phyloP scores from a whole-genome alignment of 345 rosid species.

The Eucalyptus shirleyi region DNA sequence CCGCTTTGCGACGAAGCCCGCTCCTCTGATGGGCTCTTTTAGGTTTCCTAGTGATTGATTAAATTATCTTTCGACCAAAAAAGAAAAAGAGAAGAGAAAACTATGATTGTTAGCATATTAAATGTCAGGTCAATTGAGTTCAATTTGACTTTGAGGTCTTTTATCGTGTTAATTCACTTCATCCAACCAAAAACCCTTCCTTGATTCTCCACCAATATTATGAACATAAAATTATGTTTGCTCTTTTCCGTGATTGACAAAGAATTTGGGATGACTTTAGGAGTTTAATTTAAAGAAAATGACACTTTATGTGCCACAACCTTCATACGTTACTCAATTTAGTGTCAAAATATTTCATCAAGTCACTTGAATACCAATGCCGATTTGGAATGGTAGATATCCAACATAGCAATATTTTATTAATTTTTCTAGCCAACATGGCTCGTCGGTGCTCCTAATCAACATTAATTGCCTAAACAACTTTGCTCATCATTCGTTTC shows the following conservation, averaged over 20 bases:
- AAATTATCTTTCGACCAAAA: neutral
- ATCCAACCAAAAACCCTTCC: neutral
- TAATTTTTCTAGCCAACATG: rapidly evolving
- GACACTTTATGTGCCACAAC: no score
- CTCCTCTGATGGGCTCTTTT: neutral
- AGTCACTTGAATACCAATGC: no score
- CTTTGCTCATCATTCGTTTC: no score
- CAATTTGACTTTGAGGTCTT: neutral
- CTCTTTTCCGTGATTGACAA: neutral
- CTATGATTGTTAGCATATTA: neutral
- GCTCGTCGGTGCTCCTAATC: rapidly evolving
- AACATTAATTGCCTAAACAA: no score
- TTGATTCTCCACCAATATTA: neutral
- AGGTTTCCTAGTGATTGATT: neutral
- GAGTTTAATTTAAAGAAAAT: no score
- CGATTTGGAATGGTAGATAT: no score
- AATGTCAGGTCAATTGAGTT: neutral
- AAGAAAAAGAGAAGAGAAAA: neutral
- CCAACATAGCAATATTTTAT: no score
- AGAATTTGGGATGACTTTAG: neutral
- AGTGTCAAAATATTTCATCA: no score
- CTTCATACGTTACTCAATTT: no score
- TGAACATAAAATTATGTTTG: neutral
- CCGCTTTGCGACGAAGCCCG: neutral
- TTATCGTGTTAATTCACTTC: neutral